Conservation (phyloP, 2,329 filamentous ascomycete genomes). For the Gaeumannomyces sp. region DNA sequence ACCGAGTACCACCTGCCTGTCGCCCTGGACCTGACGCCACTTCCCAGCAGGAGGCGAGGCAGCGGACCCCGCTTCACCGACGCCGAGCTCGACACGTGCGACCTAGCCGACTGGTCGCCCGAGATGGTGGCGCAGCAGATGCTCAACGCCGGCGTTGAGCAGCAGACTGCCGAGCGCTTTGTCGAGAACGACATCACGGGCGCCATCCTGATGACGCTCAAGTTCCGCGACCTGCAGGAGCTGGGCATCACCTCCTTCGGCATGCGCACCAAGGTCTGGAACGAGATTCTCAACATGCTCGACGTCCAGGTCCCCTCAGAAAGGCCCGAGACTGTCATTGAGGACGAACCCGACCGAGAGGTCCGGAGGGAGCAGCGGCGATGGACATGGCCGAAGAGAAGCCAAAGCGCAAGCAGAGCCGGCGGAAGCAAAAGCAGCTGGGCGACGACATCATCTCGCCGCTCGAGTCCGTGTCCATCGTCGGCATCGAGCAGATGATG, state of each 20-base stretch:
- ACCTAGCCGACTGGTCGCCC: conserved; percentile 63
- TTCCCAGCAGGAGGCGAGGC: conserved; percentile 32
- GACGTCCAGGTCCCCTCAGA: conserved; percentile 46
- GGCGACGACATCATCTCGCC: conserved; percentile 66
- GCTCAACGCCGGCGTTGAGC: conserved; percentile 75
- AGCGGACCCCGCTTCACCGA: conserved; percentile 49
- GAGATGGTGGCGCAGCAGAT: conserved; percentile 81
- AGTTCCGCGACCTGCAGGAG: conserved; percentile 82
- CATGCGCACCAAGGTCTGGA: conserved; percentile 73
- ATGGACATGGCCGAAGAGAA: conserved; percentile 21
- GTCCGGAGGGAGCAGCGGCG: conserved; percentile 36
- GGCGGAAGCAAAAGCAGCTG: conserved; percentile 31
- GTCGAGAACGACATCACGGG: conserved; percentile 90
- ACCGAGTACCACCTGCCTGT: conserved; percentile 30
- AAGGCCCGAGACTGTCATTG: conserved; percentile 52
- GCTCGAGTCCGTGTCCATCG: conserved; percentile 80
- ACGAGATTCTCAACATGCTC: conserved; percentile 66
- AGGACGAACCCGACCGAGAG: conserved; percentile 49
- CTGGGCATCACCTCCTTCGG: conserved; percentile 77
- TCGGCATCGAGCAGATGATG: conserved; percentile 83
- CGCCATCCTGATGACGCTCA: conserved; percentile 78
- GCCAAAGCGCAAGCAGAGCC: conserved; percentile 34
- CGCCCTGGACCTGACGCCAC: conserved; percentile 30
- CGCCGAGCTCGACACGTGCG: conserved; percentile 50
- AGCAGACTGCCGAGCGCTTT: conserved; percentile 73